phyloP scores from a whole-genome alignment of 805 yeast species.

The Starmerella potacharoeniae region DNA sequence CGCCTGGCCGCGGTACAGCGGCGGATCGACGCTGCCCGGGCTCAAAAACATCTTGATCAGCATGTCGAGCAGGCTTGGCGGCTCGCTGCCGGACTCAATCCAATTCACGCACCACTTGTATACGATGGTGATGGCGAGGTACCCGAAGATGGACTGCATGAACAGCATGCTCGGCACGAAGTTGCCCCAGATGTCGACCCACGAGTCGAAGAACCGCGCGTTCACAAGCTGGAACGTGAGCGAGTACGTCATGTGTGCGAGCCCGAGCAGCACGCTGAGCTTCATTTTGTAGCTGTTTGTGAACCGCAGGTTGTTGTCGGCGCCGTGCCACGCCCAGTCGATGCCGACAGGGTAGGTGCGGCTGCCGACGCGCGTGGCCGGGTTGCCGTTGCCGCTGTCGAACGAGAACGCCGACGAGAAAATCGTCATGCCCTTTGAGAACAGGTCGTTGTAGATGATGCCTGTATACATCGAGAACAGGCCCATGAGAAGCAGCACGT shows the following conservation, averaged over 20 bases:
- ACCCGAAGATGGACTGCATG: constrained; percentile 95
- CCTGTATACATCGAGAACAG: constrained; percentile 92
- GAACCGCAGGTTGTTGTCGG: constrained; percentile 81
- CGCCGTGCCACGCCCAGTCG: constrained; percentile 95
- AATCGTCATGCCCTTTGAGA: constrained; percentile 79
- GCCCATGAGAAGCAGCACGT: constrained; percentile 90
- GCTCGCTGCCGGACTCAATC: constrained; percentile 63
- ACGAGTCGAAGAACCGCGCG: constrained; percentile 54
- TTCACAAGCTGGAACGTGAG: constrained; percentile 72
- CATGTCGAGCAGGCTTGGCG: constrained; percentile 92
- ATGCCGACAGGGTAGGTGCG: constrained; percentile 77
- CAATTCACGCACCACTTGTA: constrained; percentile 94
- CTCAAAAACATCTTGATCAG: constrained; percentile 88
- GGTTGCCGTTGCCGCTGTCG: constrained; percentile 38
- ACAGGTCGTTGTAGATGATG: constrained; percentile 80
- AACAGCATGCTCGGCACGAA: constrained; percentile 86
- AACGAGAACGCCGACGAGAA: constrained; percentile 87
- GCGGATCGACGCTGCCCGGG: constrained; percentile 78
- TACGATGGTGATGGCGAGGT: constrained; percentile 69
- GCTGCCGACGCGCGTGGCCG: constrained; percentile 10
- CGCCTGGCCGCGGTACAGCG: constrained; percentile 69
- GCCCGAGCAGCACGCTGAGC: constrained; percentile 88
- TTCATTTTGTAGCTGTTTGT: constrained; percentile 97
- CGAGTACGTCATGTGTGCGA: constrained; percentile 86
- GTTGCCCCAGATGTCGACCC: constrained; percentile 79